Evolutionary conservation across 768 basidiomycete species (phyloP), one percentile per base, ranked within the genome.

Genomic region (Phaeotremella skinneri): DNA sequence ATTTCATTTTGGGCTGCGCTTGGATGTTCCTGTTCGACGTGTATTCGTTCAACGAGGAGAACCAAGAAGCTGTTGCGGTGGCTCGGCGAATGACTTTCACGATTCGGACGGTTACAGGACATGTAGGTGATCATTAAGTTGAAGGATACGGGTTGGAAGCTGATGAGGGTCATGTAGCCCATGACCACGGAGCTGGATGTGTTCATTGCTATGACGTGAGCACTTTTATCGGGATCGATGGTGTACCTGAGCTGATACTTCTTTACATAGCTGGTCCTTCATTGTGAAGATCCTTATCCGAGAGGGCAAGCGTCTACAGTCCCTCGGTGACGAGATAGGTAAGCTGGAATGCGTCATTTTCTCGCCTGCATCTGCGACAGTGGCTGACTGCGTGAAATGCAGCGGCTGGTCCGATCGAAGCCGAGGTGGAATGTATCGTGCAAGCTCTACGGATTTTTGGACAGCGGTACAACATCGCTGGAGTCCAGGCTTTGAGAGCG

Each of bases 131-230:
- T n/a, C n/a, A n/a, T 45, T 45, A 6, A 20, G 23, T 13, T 45
- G 43, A 16, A 26, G 30, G 4, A 26, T n/a, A 9, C 11, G 9
- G 7, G 11, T 26, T 7, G 47, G 47, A 48, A 11, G 21, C 47
- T 23, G 32, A 31, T 37, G 3, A 14, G 13, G 43, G 21, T 45
- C 0, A 21, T 52, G 32, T 55, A 64, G 25, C 29, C 30, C 2
- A 55, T 60, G 49, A 55, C 30, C 5, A 53, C 45, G 2, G 72
- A 73, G 26, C 34, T 70, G 42, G 72, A 70, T 37, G 67, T 70
- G 2, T 73, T 73, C 39, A 65, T 70, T 26, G 65, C 66, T 27
- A 73, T 73, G 72, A 53, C 59, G 66, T 71, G 67, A 55, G 69
- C 64, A 25, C 37, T 16, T 21, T 25, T 29, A 37, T 30, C 17